phyloP scores from a whole-genome alignment of 257 asterid genomes.

The Nicotiana sylvestris region DNA sequence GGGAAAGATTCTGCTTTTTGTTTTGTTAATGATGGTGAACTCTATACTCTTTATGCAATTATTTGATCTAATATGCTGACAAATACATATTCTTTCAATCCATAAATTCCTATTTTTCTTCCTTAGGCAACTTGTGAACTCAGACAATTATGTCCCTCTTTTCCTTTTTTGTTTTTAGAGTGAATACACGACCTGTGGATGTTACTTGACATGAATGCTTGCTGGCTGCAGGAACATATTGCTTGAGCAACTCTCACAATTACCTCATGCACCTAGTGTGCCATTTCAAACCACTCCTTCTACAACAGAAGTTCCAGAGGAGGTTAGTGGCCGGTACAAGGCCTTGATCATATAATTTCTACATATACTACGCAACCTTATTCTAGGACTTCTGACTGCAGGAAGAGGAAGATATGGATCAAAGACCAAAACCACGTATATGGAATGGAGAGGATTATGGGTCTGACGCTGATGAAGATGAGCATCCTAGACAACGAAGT shows the following conservation, averaged over 20 bases:
- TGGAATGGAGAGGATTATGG: constrained; percentile 78
- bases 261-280: constrained; percentile 80
- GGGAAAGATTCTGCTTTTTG: neutral
- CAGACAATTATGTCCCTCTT: neutral
- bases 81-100: neutral
- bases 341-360: constrained; percentile 10
- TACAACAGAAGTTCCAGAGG: constrained; percentile 60
- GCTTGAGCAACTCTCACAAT: constrained; percentile 65
- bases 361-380: constrained; percentile 14
- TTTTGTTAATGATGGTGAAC: neutral
- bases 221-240: constrained; percentile 57
- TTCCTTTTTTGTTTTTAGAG: neutral
- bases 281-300: constrained; percentile 72
- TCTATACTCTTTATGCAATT: neutral
- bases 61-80: neutral
- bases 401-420: constrained; percentile 77
- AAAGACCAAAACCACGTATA: constrained; percentile 74
- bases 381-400: constrained; percentile 22
- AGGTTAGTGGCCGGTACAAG: constrained; percentile 37
- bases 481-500: constrained; percentile 41
- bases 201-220: neutral
- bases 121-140: neutral
- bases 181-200: neutral
- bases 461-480: constrained; percentile 68
- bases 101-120: neutral